phyloP scores from a whole-genome alignment of 306 rosid species.

The Pyrus bretschneideri region DNA sequence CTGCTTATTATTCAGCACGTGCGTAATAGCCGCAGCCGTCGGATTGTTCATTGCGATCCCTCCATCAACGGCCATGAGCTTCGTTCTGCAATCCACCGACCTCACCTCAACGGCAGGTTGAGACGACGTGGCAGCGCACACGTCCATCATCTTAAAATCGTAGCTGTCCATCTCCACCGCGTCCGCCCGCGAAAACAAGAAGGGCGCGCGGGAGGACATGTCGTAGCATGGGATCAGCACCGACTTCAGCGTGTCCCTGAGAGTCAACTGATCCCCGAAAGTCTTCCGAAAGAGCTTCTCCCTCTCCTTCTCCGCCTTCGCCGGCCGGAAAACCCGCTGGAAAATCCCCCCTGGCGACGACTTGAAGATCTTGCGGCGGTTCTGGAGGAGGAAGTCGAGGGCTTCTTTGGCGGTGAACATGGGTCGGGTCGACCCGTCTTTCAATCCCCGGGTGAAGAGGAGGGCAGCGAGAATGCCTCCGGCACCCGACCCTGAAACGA shows the following conservation, averaged over 20 bases:
- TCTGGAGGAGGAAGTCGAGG: conserved; percentile 41
- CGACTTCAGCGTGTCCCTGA: conserved; percentile 81
- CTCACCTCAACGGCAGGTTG: conserved; percentile 33
- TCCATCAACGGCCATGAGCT: conserved; percentile 72
- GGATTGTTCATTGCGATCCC: conserved; percentile 89
- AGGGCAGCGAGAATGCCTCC: conserved; percentile 83
- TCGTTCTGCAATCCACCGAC: conserved; percentile 66
- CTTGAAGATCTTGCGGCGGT: conserved; percentile 44
- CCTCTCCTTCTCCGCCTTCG: conserved; percentile 27
- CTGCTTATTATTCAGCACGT: conserved; percentile 83
- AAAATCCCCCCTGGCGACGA: conserved; percentile 28
- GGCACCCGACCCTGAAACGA: conserved; percentile 73
- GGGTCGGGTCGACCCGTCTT: conserved; percentile 37
- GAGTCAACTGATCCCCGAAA: conserved; percentile 53
- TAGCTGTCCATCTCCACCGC: conserved; percentile 85
- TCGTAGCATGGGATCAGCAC: conserved; percentile 90
- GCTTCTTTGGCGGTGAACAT: conserved; percentile 71
- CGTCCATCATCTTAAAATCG: conserved; percentile 85
- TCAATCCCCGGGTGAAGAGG: conserved; percentile 53
- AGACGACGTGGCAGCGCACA: conserved; percentile 65
- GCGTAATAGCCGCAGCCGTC: conserved; percentile 76
- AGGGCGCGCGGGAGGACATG: conserved; percentile 77
- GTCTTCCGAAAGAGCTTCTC: conserved; percentile 55
- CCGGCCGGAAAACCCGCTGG: conserved; percentile 35
- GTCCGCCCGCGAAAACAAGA: conserved; percentile 92